A percentile compares a stretch with the other conserved stretches of the same genome.
phyloP scores from a whole-genome alignment of 768 basidiomycete genomes.

The Scleroderma bovista region DNA sequence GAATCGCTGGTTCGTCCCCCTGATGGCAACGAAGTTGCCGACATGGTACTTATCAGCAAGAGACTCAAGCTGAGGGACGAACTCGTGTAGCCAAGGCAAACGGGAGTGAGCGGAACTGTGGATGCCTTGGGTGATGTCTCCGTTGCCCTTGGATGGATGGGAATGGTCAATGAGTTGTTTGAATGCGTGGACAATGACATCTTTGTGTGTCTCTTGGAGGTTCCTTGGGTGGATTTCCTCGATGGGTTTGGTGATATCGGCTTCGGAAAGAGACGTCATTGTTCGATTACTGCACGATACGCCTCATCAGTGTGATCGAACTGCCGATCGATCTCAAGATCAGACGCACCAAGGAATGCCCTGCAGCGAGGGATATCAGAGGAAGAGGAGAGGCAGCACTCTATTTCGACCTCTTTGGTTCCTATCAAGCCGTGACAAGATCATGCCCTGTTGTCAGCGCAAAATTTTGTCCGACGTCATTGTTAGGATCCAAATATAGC shows the following conservation, averaged over 20 bases:
- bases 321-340: neutral
- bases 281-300: neutral
- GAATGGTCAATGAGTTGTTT: conserved; percentile 17
- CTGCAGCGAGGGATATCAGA: too few relatives aligned
- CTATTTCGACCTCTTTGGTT: too few relatives aligned
- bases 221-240: conserved; percentile 23
- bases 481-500: too few relatives aligned
- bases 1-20: conserved; percentile 44
- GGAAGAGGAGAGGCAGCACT: too few relatives aligned
- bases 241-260: conserved; percentile 20
- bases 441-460: too few relatives aligned
- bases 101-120: conserved; percentile 30
- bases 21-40: conserved; percentile 53
- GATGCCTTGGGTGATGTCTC: conserved; percentile 21
- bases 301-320: neutral
- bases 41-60: conserved; percentile 48
- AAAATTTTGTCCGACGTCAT: too few relatives aligned
- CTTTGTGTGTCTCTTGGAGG: conserved; percentile 12
- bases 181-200: conserved; percentile 17
- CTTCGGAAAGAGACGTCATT: neutral
- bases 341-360: too few relatives aligned
- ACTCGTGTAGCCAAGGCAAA: conserved; percentile 37
- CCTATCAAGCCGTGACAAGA: too few relatives aligned
- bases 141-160: conserved; percentile 3
- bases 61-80: conserved; percentile 53